phyloP scores from a whole-genome alignment of 306 rosid genomes.

The Dalbergia oliveri region DNA sequence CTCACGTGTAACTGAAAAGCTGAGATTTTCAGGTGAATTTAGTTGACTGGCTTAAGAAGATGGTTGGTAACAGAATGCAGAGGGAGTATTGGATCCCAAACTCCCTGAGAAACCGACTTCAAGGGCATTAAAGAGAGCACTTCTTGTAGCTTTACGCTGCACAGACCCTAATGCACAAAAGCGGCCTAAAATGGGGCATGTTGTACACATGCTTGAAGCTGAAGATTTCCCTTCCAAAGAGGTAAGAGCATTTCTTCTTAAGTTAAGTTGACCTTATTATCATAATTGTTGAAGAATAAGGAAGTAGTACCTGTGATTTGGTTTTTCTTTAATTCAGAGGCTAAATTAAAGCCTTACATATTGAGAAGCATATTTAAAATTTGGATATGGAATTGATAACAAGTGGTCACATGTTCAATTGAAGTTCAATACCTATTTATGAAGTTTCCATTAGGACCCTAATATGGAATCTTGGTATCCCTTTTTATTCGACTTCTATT shows the following conservation, averaged over 20 bases:
- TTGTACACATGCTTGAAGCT: slow-evolving; percentile 95
- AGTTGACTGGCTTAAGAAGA: slow-evolving; percentile 92
- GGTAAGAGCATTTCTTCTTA: slow-evolving; percentile 54
- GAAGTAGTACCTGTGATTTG: not conserved
- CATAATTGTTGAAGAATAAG: slow-evolving; percentile 2
- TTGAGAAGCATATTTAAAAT: slow-evolving; percentile 12
- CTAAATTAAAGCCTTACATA: not conserved
- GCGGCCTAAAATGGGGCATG: slow-evolving; percentile 90
- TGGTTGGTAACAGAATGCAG: slow-evolving; percentile 80
- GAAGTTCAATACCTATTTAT: slow-evolving; percentile 8
- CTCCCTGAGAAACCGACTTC: slow-evolving; percentile 80
- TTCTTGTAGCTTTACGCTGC: slow-evolving; percentile 89
- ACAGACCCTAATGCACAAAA: slow-evolving; percentile 84
- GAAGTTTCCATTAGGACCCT: slow-evolving; percentile 20
- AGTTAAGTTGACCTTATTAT: slow-evolving; percentile 36
- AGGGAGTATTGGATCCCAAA: slow-evolving; percentile 86
- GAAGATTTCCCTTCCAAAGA: slow-evolving; percentile 78
- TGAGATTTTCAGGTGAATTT: slow-evolving; percentile 73
- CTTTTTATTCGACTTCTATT: slow-evolving; percentile 10
- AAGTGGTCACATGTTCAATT: not conserved
- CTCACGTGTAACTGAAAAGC: slow-evolving; percentile 27
- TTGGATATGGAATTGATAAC: slow-evolving; percentile 21
- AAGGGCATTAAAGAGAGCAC: slow-evolving; percentile 82
- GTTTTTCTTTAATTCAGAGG: slow-evolving; percentile 14
- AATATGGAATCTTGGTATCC: slow-evolving; percentile 15